Conservation (phyloP, 805 yeast species). For the Saccharomycopsis amapae region DNA sequence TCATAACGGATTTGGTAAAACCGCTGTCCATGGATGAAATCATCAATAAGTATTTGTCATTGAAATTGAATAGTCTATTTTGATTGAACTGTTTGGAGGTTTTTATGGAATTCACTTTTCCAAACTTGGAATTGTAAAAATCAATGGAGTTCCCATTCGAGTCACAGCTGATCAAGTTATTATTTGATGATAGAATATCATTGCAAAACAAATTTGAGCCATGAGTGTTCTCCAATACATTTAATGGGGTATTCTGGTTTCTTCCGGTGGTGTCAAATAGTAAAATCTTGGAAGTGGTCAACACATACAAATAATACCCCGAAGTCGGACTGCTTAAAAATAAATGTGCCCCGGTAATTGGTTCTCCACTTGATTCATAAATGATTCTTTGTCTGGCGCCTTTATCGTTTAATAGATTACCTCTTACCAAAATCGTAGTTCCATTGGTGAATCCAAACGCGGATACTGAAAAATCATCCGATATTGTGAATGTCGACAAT, state of each 20-base stretch:
- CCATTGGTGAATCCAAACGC: slow-evolving; percentile 85
- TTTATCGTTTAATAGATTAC: slow-evolving; percentile 80
- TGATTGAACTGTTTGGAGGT: slow-evolving; percentile 19
- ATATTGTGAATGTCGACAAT: slow-evolving; percentile 46
- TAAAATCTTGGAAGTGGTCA: slow-evolving; percentile 67
- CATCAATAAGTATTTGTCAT: slow-evolving; percentile 43
- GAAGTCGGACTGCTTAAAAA: slow-evolving; percentile 24
- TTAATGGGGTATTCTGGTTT: slow-evolving; percentile 56
- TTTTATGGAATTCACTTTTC: slow-evolving; percentile 17
- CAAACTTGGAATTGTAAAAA: slow-evolving; percentile 20
- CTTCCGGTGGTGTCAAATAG: slow-evolving; percentile 73
- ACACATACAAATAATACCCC: slow-evolving; percentile 46
- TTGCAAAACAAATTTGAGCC: slow-evolving; percentile 48
- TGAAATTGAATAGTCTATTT: slow-evolving; percentile 11
- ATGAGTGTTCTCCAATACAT: slow-evolving; percentile 36
- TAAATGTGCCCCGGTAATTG: slow-evolving; percentile 71
- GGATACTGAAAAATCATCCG: slow-evolving; percentile 50
- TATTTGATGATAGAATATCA: slow-evolving; percentile 28
- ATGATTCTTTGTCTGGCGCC: slow-evolving; percentile 84
- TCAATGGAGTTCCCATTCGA: slow-evolving; percentile 13
- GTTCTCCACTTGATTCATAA: slow-evolving; percentile 61
- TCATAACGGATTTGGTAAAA: slow-evolving; percentile 10
- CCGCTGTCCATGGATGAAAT: slow-evolving; percentile 41
- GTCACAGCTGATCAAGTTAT: slow-evolving; percentile 14
- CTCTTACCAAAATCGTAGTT: slow-evolving; percentile 69